A percentile compares a stretch with the other conserved stretches of the same genome.
These are phyloP conservation scores for Sonneratia alba DNA, from an alignment of 345 rosid genomes.

Conservation along the genomic window DNA sequence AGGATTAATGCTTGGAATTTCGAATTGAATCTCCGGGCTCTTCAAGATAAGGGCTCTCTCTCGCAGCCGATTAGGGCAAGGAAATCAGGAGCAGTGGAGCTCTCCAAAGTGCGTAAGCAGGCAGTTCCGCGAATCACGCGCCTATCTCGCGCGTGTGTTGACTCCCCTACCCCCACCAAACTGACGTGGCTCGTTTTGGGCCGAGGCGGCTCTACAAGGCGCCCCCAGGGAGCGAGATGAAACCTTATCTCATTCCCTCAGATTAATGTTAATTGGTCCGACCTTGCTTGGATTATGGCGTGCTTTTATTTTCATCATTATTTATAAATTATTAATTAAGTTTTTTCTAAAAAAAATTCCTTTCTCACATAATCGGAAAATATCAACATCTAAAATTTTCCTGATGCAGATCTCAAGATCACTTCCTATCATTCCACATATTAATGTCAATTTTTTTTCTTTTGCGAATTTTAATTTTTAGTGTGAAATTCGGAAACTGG, in stretches of 20 bases:
- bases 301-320: no score
- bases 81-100: background rate
- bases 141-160: constrained; percentile 7
- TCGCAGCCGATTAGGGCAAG: constrained; percentile 7
- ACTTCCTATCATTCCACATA: no score
- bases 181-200: background rate
- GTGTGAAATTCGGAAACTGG: no score
- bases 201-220: background rate
- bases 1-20: background rate
- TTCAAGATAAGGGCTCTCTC: constrained; percentile 1
- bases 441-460: no score
- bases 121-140: constrained; percentile 5
- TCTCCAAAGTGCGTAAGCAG: constrained; percentile 3
- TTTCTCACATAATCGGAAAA: no score
- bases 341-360: no score
- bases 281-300: no score
- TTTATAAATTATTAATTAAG: no score
- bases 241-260: background rate
- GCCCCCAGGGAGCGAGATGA: background rate
- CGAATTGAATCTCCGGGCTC: background rate
- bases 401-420: no score
- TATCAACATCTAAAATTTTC: no score
- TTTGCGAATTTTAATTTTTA: no score
- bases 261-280: no score
- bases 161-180: background rate